Percentiles rank a stretch among this genome's conserved stretches.
phyloP scores from a whole-genome alignment of 352 stramenopile genomes.

The Globisporangium ultimum region DNA sequence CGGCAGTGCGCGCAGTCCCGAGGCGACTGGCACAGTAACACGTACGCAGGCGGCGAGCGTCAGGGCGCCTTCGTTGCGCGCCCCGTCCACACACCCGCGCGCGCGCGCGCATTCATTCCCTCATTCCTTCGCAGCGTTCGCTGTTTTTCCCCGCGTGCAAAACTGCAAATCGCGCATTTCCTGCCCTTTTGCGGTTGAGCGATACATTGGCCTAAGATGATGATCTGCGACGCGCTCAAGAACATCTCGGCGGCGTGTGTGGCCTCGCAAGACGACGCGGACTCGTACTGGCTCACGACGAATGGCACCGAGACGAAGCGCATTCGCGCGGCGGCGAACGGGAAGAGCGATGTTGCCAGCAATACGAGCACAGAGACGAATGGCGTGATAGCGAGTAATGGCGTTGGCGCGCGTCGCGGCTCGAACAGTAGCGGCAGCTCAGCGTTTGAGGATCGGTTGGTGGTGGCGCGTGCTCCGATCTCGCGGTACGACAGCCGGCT shows the following conservation, averaged over 20 bases:
- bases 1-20: not conserved
- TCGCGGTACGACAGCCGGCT: constrained; percentile 13
- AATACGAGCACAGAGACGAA: not conserved
- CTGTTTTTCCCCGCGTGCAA: not conserved
- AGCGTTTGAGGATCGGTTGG: not conserved
- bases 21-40: not conserved
- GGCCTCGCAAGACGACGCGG: constrained; percentile 28
- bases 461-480: constrained; percentile 1
- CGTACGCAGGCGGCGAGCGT: no score
- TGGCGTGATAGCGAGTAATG: not conserved
- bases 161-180: not conserved
- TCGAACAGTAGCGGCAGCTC: not conserved
- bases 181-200: not conserved
- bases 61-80: not conserved
- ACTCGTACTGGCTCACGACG: constrained; percentile 20
- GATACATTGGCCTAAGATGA: constrained; percentile 18
- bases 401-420: not conserved
- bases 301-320: constrained; percentile 24
- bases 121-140: not conserved
- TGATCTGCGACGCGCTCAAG: constrained; percentile 41
- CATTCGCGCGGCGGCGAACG: constrained; percentile 8
- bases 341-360: constrained; percentile 9
- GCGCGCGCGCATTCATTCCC: not conserved
- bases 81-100: not conserved
- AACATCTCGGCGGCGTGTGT: constrained; percentile 35